A percentile compares a stretch with the other conserved stretches of the same genome.
Evolutionary conservation across 371 early-diverging fungal genomes (phyloP).

Genomic region (Mortierella sp.): DNA sequence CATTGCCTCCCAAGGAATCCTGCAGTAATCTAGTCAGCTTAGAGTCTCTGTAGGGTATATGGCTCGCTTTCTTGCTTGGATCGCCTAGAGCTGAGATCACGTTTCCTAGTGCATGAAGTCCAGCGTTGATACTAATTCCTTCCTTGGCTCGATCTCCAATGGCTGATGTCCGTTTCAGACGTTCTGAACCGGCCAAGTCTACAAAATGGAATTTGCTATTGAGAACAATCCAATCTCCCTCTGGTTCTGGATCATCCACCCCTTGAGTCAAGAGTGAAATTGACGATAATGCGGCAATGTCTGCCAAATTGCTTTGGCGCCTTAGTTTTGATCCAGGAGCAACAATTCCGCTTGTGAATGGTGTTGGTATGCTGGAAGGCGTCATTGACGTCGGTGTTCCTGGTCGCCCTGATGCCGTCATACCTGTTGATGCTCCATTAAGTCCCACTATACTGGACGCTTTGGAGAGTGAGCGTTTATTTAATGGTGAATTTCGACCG

Average conservation of each 20-base stretch:
- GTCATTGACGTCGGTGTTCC: slow-evolving; percentile 38
- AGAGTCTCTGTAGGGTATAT: slow-evolving; percentile 97
- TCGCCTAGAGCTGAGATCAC: slow-evolving; percentile 99
- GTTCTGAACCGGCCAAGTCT: slow-evolving; percentile 99
- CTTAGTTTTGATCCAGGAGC: slow-evolving; percentile 50
- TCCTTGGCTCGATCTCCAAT: slow-evolving; percentile 97
- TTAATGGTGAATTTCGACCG: slow-evolving; percentile 15
- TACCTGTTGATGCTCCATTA: slow-evolving; percentile 8
- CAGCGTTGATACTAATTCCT: slow-evolving; percentile 98
- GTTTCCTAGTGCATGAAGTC: slow-evolving; percentile 98
- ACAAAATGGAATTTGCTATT: slow-evolving; percentile 98
- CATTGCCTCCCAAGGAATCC: slow-evolving; percentile 96
- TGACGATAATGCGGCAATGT: slow-evolving; percentile 2
- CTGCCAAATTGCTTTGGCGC: slow-evolving; percentile 39
- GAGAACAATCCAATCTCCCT: slow-evolving; percentile 69
- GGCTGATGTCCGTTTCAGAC: slow-evolving; percentile 96
- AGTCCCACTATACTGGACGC: slow-evolving; percentile 12
- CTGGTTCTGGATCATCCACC: slow-evolving; percentile 51
- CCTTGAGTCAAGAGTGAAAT: slow-evolving; percentile 3
- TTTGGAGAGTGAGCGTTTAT: slow-evolving; percentile 24
- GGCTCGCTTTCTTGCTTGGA: slow-evolving; percentile 69
- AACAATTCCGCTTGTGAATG: slow-evolving; percentile 47
- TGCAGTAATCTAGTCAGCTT: slow-evolving; percentile 98
- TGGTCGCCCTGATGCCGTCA: slow-evolving; percentile 40
- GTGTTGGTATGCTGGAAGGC: slow-evolving; percentile 43